These are phyloP conservation scores for Microdochium paspali DNA, from an alignment of 2,329 filamentous ascomycete genomes.

Conservation along the genomic window DNA sequence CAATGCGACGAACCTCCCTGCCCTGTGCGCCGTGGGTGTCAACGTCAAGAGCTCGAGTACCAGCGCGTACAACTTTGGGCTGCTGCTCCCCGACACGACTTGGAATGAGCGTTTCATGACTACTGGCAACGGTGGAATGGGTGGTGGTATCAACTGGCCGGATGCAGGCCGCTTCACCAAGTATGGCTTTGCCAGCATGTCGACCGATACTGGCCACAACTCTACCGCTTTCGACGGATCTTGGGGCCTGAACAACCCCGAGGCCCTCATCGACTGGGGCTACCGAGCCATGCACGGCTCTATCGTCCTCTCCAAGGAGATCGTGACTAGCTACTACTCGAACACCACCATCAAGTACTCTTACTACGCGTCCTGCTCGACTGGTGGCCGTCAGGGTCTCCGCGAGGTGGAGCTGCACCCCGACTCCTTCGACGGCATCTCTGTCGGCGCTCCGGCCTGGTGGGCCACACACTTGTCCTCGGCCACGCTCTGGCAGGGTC, in stretches of 20 bases:
- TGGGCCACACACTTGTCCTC: conserved; percentile 32
- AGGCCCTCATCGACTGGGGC: conserved; percentile 28
- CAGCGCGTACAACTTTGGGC: conserved; percentile 19
- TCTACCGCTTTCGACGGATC: conserved; percentile 16
- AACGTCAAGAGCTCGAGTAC: conserved; percentile 17
- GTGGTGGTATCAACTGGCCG: conserved; percentile 20
- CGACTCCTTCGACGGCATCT: conserved; percentile 47
- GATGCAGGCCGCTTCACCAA: conserved; percentile 30
- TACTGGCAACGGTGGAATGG: conserved; percentile 17
- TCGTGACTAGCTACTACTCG: conserved; percentile 39
- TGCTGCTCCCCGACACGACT: conserved; percentile 18
- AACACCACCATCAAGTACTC: conserved; percentile 28
- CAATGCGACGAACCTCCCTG: conserved; percentile 15
- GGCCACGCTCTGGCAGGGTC: conserved; percentile 26
- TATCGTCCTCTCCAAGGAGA: conserved; percentile 28
- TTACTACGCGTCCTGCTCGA: conserved; percentile 50
- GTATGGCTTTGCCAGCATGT: conserved; percentile 31
- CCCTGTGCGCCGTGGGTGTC: conserved; percentile 17
- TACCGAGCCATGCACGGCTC: conserved; percentile 37
- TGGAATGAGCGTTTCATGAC: conserved; percentile 18
- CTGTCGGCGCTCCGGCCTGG: conserved; percentile 41
- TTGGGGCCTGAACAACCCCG: conserved; percentile 28
- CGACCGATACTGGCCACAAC: conserved; percentile 33
- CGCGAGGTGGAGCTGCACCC: conserved; percentile 42
- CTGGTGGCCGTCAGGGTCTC: conserved; percentile 49